Percentiles rank a stretch among this genome's conserved stretches.
phyloP scores from a whole-genome alignment of 2,329 filamentous ascomycete species.

The Leptographium procerum region DNA sequence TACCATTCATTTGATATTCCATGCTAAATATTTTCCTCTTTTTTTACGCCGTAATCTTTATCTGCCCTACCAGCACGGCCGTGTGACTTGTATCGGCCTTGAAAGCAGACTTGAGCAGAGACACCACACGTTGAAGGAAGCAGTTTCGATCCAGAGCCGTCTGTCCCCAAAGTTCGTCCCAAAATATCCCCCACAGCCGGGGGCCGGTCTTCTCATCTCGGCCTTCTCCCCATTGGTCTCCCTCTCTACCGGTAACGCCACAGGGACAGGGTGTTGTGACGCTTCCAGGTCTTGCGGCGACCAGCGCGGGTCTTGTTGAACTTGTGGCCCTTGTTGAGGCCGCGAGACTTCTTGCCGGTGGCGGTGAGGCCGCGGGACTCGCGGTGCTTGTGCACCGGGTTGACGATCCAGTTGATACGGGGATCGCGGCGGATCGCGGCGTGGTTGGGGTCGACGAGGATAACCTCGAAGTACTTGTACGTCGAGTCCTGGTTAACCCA shows the following conservation, averaged over 20 bases:
- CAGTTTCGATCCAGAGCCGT: neutral
- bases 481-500: conserved; percentile 99
- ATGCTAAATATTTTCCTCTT: neutral
- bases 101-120: neutral
- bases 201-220: neutral
- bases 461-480: conserved; percentile 99
- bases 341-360: conserved; percentile 98
- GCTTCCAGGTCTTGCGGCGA: conserved; percentile 99
- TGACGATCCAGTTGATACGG: conserved; percentile 99
- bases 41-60: conserved; percentile 1
- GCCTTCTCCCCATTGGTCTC: neutral
- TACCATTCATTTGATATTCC: neutral
- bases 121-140: neutral
- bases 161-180: neutral
- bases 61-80: neutral
- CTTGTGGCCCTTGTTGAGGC: conserved; percentile 97
- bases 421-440: conserved; percentile 98
- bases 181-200: neutral
- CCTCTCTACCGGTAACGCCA: conserved; percentile 83
- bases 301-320: conserved; percentile 98
- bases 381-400: conserved; percentile 99
- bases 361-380: conserved; percentile 94
- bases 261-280: conserved; percentile 97
- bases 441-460: conserved; percentile 99
- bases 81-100: neutral